Evolutionary conservation across 495 filamentous ascomycete genomes (phyloP).

Genomic region (Rhypophila decipiens): DNA sequence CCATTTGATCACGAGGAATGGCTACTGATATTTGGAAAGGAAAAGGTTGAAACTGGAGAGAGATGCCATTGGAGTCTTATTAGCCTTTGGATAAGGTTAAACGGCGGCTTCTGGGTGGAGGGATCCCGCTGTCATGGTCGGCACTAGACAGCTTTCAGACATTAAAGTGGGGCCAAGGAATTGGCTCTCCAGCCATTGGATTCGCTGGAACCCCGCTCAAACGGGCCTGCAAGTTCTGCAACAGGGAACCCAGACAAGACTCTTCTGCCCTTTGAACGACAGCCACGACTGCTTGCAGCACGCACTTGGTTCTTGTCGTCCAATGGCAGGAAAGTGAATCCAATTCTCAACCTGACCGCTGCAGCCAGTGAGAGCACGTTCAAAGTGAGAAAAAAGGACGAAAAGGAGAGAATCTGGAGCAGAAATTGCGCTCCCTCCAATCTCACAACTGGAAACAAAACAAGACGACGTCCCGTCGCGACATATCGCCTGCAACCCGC

Average conservation of each 20-base stretch:
- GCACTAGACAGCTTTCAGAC: too few species aligned
- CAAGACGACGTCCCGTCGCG: too few species aligned
- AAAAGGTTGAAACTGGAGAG: background rate
- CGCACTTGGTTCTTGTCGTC: slow-evolving; percentile 17
- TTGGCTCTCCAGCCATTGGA: too few species aligned
- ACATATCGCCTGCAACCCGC: too few species aligned
- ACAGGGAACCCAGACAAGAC: slow-evolving; percentile 3
- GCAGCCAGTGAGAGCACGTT: slow-evolving; percentile 13
- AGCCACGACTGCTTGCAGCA: slow-evolving; percentile 37
- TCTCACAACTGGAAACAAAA: slow-evolving; percentile 15
- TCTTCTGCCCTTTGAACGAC: slow-evolving; percentile 21
- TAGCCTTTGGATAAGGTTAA: background rate
- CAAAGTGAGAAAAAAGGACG: slow-evolving; percentile 8
- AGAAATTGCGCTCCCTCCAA: slow-evolving; percentile 19
- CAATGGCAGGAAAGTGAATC: slow-evolving; percentile 17
- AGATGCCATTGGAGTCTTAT: background rate
- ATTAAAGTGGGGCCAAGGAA: too few species aligned
- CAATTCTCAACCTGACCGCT: slow-evolving; percentile 3
- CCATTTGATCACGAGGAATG: too few species aligned
- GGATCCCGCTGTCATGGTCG: background rate
- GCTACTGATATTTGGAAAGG: too few species aligned
- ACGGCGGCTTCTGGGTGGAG: background rate
- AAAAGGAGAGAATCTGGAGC: slow-evolving; percentile 10
- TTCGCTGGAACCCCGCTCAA: slow-evolving; percentile 2
- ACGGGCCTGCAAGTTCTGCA: slow-evolving; percentile 10